phyloP scores from a whole-genome alignment of 2,329 filamentous ascomycete species.

The Thelonectria olida region DNA sequence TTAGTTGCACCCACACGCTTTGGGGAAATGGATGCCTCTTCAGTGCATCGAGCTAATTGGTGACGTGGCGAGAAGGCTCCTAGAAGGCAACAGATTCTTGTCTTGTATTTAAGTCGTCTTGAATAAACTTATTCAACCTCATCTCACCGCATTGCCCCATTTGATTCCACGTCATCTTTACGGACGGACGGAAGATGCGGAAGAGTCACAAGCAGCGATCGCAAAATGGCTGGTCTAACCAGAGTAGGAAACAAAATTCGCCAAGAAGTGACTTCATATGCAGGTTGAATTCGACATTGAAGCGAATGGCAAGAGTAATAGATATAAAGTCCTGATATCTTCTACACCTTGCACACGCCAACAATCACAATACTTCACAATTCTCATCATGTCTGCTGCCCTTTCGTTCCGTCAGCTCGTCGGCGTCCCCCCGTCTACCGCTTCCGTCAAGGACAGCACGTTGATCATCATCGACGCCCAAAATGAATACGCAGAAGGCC shows the following conservation, averaged over 20 bases:
- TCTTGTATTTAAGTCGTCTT: no score
- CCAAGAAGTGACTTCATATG: neutral
- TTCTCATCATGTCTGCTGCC: neutral
- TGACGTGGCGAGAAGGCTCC: no score
- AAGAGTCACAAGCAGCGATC: neutral
- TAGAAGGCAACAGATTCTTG: no score
- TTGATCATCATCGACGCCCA: conserved; percentile 77
- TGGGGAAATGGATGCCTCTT: no score
- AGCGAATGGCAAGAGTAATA: neutral
- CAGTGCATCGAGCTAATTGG: no score
- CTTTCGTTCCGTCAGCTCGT: conserved; percentile 57
- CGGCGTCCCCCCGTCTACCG: conserved; percentile 63
- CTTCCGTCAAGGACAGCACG: conserved; percentile 65
- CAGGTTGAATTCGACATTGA: neutral
- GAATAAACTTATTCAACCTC: no score
- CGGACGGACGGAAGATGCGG: no score
- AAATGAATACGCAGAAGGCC: conserved; percentile 72
- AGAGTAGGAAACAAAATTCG: neutral
- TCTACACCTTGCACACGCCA: neutral
- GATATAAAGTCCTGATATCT: neutral
- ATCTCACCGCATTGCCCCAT: no score
- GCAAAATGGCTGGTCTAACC: neutral
- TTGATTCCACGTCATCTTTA: no score
- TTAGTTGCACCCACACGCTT: no score
- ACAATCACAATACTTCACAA: neutral